Conservation (phyloP, 352 stramenopile species). For the Globisporangium parvum region DNA sequence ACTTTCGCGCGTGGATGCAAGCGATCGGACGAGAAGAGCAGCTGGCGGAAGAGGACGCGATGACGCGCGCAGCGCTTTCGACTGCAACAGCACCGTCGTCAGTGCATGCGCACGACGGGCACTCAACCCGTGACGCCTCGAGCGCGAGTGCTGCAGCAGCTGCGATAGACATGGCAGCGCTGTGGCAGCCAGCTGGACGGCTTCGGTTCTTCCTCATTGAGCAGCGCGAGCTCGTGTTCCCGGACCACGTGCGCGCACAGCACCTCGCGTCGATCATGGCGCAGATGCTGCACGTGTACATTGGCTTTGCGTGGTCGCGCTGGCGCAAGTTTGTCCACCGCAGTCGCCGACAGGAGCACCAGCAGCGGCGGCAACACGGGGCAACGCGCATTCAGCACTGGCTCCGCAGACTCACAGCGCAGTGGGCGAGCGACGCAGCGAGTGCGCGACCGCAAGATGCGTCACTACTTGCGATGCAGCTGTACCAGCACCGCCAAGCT, state of each 20-base stretch:
- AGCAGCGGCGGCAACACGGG: conserved; percentile 15
- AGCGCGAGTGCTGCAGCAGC: not conserved
- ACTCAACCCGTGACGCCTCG: conserved; percentile 1
- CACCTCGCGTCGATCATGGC: conserved; percentile 41
- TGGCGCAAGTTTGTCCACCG: conserved; percentile 40
- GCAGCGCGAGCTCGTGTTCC: conserved; percentile 34
- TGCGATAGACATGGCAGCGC: not conserved
- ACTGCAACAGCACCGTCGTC: not conserved
- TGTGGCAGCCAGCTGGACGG: conserved; percentile 37
- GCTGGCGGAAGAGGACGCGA: conserved; percentile 43
- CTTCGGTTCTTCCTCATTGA: conserved; percentile 53
- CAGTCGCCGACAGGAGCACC: conserved; percentile 29
- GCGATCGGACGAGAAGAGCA: conserved; percentile 29
- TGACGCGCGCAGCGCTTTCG: conserved; percentile 7
- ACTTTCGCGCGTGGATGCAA: conserved; percentile 37
- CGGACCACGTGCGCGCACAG: conserved; percentile 24
- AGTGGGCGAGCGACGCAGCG: conserved; percentile 1
- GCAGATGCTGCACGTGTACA: conserved; percentile 59
- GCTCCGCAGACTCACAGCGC: conserved; percentile 22
- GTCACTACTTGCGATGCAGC: conserved; percentile 34
- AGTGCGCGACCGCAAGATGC: conserved; percentile 8
- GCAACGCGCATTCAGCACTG: conserved; percentile 37
- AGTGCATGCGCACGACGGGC: not conserved
- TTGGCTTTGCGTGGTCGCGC: conserved; percentile 50
- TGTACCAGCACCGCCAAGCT: conserved; percentile 35